Conservation (phyloP, 805 yeast species). For the Spathaspora arborariae region DNA sequence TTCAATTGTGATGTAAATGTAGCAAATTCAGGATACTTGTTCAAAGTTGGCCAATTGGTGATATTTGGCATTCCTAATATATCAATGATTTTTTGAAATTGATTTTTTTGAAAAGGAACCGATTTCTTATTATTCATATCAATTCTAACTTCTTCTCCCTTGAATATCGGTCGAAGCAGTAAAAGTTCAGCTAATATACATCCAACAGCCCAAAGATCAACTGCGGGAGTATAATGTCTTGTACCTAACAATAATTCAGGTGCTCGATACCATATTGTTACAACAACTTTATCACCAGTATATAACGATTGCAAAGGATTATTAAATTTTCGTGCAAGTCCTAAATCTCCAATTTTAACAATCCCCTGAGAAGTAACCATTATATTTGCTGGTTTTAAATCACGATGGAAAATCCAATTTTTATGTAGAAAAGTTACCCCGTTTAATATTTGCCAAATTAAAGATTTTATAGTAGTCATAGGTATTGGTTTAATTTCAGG, state of each 20-base stretch:
- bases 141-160: slow-evolving; percentile 96
- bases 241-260: slow-evolving; percentile 91
- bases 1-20: slow-evolving; percentile 46
- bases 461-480: slow-evolving; percentile 71
- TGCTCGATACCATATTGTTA: slow-evolving; percentile 95
- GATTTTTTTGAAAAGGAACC: slow-evolving; percentile 92
- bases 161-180: slow-evolving; percentile 87
- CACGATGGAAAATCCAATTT: slow-evolving; percentile 95
- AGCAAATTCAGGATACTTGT: slow-evolving; percentile 77
- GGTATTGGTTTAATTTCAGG: slow-evolving; percentile 81
- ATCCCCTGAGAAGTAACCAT: slow-evolving; percentile 89
- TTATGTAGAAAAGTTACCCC: slow-evolving; percentile 92
- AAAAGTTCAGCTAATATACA: slow-evolving; percentile 90
- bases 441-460: slow-evolving; percentile 86
- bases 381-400: slow-evolving; percentile 94
- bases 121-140: slow-evolving; percentile 76
- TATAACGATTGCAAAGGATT: slow-evolving; percentile 83
- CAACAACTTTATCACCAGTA: slow-evolving; percentile 93
- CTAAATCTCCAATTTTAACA: slow-evolving; percentile 95
- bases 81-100: slow-evolving; percentile 84
- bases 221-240: slow-evolving; percentile 87
- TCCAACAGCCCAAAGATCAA: slow-evolving; percentile 95
- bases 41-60: slow-evolving; percentile 75
- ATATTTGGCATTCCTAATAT: slow-evolving; percentile 86
- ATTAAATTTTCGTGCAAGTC: slow-evolving; percentile 82